These are phyloP conservation scores for Penicillium dipodomyicola DNA, from an alignment of 495 filamentous ascomycete genomes.

Conservation along the genomic window DNA sequence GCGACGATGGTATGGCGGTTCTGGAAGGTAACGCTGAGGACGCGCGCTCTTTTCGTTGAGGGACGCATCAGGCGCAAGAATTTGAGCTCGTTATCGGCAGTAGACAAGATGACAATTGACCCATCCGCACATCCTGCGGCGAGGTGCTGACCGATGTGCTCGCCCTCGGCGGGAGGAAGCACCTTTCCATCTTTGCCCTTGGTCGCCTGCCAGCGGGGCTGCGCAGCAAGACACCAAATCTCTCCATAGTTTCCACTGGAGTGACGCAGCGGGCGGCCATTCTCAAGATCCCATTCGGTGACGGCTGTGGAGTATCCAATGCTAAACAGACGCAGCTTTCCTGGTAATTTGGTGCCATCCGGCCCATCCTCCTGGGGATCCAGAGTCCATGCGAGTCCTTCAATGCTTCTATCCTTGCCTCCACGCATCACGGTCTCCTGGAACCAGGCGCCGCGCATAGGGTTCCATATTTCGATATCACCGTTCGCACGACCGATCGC, in stretches of 20 bases:
- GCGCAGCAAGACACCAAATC: conserved; percentile 93
- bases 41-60: conserved; percentile 75
- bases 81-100: conserved; percentile 72
- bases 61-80: conserved; percentile 70
- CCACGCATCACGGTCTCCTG: conserved; percentile 85
- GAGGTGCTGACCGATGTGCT: conserved; percentile 64
- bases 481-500: conserved; percentile 92
- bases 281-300: conserved; percentile 90
- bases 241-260: conserved; percentile 91
- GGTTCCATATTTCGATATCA: conserved; percentile 98
- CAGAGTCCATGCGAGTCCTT: conserved; percentile 89
- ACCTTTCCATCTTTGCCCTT: conserved; percentile 38
- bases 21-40: conserved; percentile 87
- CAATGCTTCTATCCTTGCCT: conserved; percentile 81
- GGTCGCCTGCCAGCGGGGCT: conserved; percentile 58
- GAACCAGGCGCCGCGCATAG: conserved; percentile 77
- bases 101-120: conserved; percentile 79
- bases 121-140: conserved; percentile 92
- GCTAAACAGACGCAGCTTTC: conserved; percentile 86
- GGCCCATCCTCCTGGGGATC: conserved; percentile 69
- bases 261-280: conserved; percentile 70
- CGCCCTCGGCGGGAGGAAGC: conserved; percentile 39
- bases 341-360: conserved; percentile 60
- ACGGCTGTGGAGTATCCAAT: conserved; percentile 90
- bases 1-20: conserved; percentile 77